Evolutionary conservation across 805 yeast genomes (phyloP).

Genomic region (Starmerella ratchasimensis): DNA sequence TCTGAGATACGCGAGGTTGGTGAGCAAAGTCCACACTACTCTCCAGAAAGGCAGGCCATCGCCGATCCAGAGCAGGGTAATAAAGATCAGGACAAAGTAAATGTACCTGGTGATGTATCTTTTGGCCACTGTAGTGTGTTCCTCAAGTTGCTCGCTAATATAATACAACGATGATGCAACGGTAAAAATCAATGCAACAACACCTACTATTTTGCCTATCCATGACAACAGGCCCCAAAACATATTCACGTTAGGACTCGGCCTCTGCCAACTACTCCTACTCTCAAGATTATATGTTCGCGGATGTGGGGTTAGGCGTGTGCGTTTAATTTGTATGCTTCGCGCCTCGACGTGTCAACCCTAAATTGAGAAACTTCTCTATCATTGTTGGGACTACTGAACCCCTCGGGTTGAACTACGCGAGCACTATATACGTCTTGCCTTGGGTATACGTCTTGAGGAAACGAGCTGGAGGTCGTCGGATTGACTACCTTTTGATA

Average conservation of each 20-base stretch:
- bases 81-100: conserved; percentile 41
- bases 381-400: too few species aligned
- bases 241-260: conserved; percentile 30
- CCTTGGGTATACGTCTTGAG: too few species aligned
- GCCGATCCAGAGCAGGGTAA: conserved; percentile 46
- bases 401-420: too few species aligned
- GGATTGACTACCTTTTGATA: too few species aligned
- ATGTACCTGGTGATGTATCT: conserved; percentile 52
- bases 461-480: too few species aligned
- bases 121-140: conserved; percentile 75
- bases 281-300: not conserved
- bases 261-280: too few species aligned
- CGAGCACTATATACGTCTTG: too few species aligned
- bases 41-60: conserved; percentile 70
- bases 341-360: not conserved
- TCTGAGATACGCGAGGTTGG: conserved; percentile 61
- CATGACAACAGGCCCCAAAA: conserved; percentile 45
- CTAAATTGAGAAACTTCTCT: too few species aligned
- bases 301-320: not conserved
- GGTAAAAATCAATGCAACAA: conserved; percentile 41
- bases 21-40: conserved; percentile 50
- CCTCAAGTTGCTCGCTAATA: conserved; percentile 84
- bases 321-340: not conserved
- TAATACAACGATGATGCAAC: conserved; percentile 88
- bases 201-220: conserved; percentile 48